Evolutionary conservation across 23 red algal genomes (phyloP).

Genomic region (Chondrus crispus): DNA sequence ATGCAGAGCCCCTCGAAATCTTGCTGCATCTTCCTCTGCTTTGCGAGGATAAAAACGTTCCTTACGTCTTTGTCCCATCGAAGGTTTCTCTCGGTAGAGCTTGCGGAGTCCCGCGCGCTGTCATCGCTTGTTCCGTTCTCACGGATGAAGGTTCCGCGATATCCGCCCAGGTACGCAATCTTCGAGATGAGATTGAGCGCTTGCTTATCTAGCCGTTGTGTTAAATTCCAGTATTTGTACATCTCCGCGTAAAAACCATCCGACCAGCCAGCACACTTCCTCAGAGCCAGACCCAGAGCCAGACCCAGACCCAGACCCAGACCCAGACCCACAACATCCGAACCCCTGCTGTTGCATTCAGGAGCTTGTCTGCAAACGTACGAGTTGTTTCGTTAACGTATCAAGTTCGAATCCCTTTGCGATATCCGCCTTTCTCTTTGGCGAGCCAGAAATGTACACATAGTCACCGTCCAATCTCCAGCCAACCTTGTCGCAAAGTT

Average conservation of each 20-base stretch:
- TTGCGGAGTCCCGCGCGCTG: constrained; percentile 87
- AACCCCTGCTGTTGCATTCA: not conserved
- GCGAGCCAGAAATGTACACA: not conserved
- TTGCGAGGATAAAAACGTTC: constrained; percentile 98
- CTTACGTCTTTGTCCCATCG: constrained; percentile 96
- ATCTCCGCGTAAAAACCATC: not conserved
- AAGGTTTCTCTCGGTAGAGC: constrained; percentile 89
- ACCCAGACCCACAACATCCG: no score
- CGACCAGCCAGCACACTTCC: not conserved
- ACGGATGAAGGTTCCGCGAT: constrained; percentile 76
- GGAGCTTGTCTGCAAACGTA: constrained; percentile 29
- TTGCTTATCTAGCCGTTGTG: constrained; percentile 70
- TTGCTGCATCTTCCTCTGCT: constrained; percentile 90
- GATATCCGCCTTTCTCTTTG: not conserved
- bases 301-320: no score
- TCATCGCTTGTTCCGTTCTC: constrained; percentile 91
- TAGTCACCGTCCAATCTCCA: not conserved
- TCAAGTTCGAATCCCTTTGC: constrained; percentile 10
- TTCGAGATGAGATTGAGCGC: constrained; percentile 91
- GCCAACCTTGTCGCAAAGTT: not conserved
- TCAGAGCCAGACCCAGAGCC: no score
- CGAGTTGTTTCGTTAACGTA: constrained; percentile 34
- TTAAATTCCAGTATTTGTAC: not conserved
- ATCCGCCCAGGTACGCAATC: constrained; percentile 62
- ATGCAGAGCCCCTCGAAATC: constrained; percentile 96